Base-by-base conservation (phyloP, 495 filamentous ascomycete species). In the Penicillium arizonense region DNA sequence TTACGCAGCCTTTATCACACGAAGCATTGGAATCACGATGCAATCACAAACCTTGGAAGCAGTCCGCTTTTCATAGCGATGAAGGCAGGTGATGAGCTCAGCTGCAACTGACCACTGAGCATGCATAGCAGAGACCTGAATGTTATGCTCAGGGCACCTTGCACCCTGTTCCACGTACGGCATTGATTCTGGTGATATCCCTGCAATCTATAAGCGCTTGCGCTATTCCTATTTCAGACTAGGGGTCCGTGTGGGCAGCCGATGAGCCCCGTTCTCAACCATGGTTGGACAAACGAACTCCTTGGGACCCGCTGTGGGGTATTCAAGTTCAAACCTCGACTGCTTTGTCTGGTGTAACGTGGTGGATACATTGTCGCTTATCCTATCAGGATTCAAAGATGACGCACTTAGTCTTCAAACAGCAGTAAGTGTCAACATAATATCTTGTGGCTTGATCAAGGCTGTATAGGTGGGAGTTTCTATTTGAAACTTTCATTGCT, bases 191-290 rank as follows among this genome's bases (percentile, higher is more conserved):
- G 30, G 44, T 36, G 20, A 5, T 18, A 33, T 46, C 32, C 10
- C 32, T 46, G 44, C 32, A 20, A 46, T 36, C 39, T 42, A 23
- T 47, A 47, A 47, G 44, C 44, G 44, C 44, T 20, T 2, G 32
- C 44, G 44, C 44, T 47, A 47, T 7, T 3, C 20, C 20, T 10
- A 12, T 23, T 36, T 36, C 1, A 11, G 11, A 47, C 33, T 12
- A 42, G 21, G 0, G 39, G 21, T 42, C 39, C 21, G 11, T 42
- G 7, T 24, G 21, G 0, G 21, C 39, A 13, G 20, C 1, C 39
- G 21, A 23, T 6, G 12, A 42, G 39, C 39, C 39, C 39, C 39
- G 39, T 23, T 24, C 5, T n/a, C 6, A 23, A 42, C 39, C 12
- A 26, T 42, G 39, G 39, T 42, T 41, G 39, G 39, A 0, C n/a